A percentile compares a stretch with the other conserved stretches of the same genome.
These are phyloP conservation scores for Arthroderma sp. DNA, from an alignment of 2,329 filamentous ascomycete species.

Conservation along the genomic window DNA sequence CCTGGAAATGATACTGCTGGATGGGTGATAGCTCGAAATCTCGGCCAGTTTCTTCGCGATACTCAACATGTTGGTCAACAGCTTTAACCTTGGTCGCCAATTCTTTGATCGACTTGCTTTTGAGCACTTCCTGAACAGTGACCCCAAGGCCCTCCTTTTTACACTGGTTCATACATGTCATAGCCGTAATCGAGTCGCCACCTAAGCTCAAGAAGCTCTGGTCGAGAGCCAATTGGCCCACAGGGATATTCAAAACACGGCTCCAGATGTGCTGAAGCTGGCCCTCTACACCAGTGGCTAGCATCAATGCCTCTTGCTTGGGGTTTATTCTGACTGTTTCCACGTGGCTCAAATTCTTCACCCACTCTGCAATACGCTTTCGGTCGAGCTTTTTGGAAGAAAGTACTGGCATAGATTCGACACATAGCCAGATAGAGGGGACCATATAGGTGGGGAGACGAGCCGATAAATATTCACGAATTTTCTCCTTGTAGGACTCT, in stretches of 20 bases:
- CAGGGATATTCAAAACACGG: constrained; percentile 27
- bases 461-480: constrained; percentile 18
- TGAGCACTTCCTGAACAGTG: constrained; percentile 36
- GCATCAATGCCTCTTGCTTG: constrained; percentile 2
- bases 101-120: constrained; percentile 33
- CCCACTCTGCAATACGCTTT: constrained; percentile 25
- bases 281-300: constrained; percentile 17
- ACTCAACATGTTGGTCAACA: constrained; percentile 20
- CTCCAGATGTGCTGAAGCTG: constrained; percentile 23
- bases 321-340: not conserved
- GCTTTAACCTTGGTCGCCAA: constrained; percentile 20
- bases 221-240: constrained; percentile 19
- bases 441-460: constrained; percentile 36
- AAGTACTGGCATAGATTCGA: constrained; percentile 32
- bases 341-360: constrained; percentile 14
- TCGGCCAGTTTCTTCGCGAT: constrained; percentile 9
- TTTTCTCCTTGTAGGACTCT: constrained; percentile 12
- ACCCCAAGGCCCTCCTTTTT: constrained; percentile 34
- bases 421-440: constrained; percentile 33
- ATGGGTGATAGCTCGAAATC: constrained; percentile 16
- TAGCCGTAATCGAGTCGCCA: constrained; percentile 39
- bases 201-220: constrained; percentile 33
- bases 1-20: constrained; percentile 14
- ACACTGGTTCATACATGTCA: constrained; percentile 36
- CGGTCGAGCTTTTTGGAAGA: constrained; percentile 35